These are phyloP conservation scores for Elongisporangium prolatum DNA, from an alignment of 352 stramenopile genomes.

Conservation along the genomic window DNA sequence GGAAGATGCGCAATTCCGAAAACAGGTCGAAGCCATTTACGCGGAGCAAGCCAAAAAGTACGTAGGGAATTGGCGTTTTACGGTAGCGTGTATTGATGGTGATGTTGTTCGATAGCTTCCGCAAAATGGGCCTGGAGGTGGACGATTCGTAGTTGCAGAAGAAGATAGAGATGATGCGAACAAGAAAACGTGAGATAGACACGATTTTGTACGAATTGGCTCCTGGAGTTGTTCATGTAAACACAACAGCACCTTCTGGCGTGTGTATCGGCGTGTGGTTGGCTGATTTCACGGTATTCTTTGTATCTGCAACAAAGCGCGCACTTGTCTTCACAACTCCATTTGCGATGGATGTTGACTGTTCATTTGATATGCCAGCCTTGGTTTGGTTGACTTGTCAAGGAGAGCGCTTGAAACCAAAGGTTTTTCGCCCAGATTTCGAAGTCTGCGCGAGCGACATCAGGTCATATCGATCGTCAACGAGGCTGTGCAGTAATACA, in stretches of 20 bases:
- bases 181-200: neutral
- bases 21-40: slow-evolving; percentile 72
- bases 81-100: no score
- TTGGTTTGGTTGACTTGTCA: neutral
- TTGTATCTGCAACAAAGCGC: no score
- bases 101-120: slow-evolving; percentile 33
- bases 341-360: neutral
- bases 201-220: neutral
- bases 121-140: slow-evolving; percentile 62
- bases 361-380: neutral
- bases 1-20: slow-evolving; percentile 57
- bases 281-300: no score
- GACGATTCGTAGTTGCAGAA: slow-evolving; percentile 28
- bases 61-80: slow-evolving; percentile 26
- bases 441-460: slow-evolving; percentile 65
- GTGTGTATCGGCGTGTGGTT: no score
- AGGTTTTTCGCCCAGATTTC: slow-evolving; percentile 28
- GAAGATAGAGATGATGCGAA: neutral
- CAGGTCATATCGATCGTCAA: slow-evolving; percentile 85
- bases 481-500: slow-evolving; percentile 73
- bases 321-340: neutral
- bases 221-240: neutral
- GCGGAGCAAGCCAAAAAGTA: slow-evolving; percentile 61
- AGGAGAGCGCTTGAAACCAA: neutral
- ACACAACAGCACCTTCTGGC: neutral